phyloP scores from a whole-genome alignment of 2,329 filamentous ascomycete genomes.

The Rosellinia necatrix region DNA sequence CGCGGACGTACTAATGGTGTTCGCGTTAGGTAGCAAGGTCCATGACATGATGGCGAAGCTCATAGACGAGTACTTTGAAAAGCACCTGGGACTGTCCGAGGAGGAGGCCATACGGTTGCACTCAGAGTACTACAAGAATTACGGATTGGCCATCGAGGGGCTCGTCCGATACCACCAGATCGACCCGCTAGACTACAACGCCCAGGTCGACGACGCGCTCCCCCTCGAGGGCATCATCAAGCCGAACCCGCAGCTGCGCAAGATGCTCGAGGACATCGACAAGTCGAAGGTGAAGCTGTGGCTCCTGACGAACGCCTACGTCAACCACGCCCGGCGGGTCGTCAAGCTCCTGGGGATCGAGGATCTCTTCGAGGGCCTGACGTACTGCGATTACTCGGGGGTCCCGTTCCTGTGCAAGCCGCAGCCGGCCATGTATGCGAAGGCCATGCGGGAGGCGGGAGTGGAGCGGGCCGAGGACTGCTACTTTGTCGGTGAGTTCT shows the following conservation, averaged over 20 bases:
- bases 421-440: slow-evolving; percentile 77
- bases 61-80: slow-evolving; percentile 68
- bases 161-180: slow-evolving; percentile 94
- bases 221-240: slow-evolving; percentile 84
- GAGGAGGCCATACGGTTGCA: slow-evolving; percentile 87
- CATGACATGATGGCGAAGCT: slow-evolving; percentile 86
- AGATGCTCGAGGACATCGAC: slow-evolving; percentile 82
- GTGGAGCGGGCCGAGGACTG: slow-evolving; percentile 71
- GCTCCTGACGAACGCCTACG: slow-evolving; percentile 96
- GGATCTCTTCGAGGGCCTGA: slow-evolving; percentile 91
- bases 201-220: slow-evolving; percentile 91
- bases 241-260: slow-evolving; percentile 74
- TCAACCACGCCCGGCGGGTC: slow-evolving; percentile 84
- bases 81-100: slow-evolving; percentile 73
- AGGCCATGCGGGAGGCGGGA: slow-evolving; percentile 85
- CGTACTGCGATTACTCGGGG: slow-evolving; percentile 85
- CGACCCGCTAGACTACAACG: slow-evolving; percentile 91
- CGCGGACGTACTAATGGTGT: slow-evolving; percentile 24
- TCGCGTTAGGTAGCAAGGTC: slow-evolving; percentile 68
- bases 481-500: slow-evolving; percentile 82
- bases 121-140: slow-evolving; percentile 90
- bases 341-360: slow-evolving; percentile 80
- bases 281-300: slow-evolving; percentile 82
- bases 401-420: slow-evolving; percentile 86
- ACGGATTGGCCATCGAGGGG: slow-evolving; percentile 96